These are phyloP conservation scores for Gossypium lobatum DNA, from an alignment of 441 rosid genomes.

Conservation along the genomic window DNA sequence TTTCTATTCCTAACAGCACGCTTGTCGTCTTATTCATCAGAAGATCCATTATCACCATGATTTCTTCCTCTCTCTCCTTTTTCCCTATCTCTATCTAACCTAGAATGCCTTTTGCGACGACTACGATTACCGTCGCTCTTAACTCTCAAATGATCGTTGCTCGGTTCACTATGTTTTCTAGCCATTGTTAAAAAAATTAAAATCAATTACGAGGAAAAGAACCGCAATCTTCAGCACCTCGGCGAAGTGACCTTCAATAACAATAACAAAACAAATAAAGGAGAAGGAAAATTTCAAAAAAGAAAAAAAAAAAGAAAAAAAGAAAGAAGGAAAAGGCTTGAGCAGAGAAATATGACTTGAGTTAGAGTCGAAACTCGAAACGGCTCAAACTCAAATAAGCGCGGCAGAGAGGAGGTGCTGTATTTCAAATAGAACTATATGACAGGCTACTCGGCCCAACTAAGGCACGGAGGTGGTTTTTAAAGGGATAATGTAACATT, in stretches of 20 bases:
- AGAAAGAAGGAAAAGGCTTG: neutral
- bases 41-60: neutral
- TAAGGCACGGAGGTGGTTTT: neutral
- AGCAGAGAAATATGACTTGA: neutral
- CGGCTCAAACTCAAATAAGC: neutral
- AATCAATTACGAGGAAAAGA: neutral
- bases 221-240: neutral
- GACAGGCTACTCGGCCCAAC: neutral
- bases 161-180: neutral
- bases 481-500: too few species aligned
- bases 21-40: neutral
- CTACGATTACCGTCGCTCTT: neutral
- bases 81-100: slow-evolving; percentile 10
- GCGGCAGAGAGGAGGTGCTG: neutral
- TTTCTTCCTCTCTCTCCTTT: slow-evolving; percentile 6
- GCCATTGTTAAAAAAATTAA: neutral
- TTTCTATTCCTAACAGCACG: neutral
- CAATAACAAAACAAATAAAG: neutral
- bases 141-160: neutral
- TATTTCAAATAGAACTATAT: neutral
- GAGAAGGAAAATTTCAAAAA: neutral
- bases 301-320: too few species aligned
- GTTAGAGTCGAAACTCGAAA: neutral
- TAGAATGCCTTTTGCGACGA: neutral
- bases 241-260: neutral